These are phyloP conservation scores for Clavaria fumosa DNA, from an alignment of 768 basidiomycete species.

Conservation along the genomic window DNA sequence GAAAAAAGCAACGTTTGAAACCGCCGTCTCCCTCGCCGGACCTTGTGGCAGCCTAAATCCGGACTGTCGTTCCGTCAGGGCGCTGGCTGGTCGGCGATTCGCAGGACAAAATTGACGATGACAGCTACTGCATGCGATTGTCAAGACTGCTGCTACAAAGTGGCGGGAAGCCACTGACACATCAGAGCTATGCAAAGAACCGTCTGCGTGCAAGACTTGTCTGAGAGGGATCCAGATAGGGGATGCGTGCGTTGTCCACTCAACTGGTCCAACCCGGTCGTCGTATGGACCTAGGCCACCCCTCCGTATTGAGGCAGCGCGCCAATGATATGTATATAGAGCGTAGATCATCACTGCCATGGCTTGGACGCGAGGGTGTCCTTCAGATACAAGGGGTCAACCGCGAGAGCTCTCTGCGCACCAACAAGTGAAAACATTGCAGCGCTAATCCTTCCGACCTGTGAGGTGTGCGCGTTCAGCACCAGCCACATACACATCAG, in stretches of 20 bases:
- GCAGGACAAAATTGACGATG: conserved; percentile 71
- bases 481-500: too few relatives aligned
- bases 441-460: conserved; percentile 93
- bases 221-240: conserved; percentile 8
- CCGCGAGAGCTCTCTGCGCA: too few relatives aligned
- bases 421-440: conserved; percentile 94
- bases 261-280: conserved; percentile 87
- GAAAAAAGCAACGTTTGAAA: too few relatives aligned
- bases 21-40: too few relatives aligned
- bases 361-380: too few relatives aligned
- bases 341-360: conserved; percentile 98
- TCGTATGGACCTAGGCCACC: conserved; percentile 94
- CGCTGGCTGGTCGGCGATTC: conserved; percentile 15
- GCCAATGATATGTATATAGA: conserved; percentile 90
- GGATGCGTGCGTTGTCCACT: conserved; percentile 22
- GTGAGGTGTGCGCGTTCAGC: too few relatives aligned
- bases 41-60: too few relatives aligned
- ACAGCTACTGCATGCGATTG: conserved; percentile 45
- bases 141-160: conserved; percentile 1
- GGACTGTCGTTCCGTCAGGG: too few relatives aligned
- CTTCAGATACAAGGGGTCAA: too few relatives aligned
- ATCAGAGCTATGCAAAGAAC: conserved; percentile 72
- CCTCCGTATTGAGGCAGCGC: conserved; percentile 80
- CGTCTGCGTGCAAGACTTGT: conserved; percentile 32
- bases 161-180: conserved; percentile 26